Conservation (phyloP, 768 basidiomycete genomes). For the Tricholoma matsutake region DNA sequence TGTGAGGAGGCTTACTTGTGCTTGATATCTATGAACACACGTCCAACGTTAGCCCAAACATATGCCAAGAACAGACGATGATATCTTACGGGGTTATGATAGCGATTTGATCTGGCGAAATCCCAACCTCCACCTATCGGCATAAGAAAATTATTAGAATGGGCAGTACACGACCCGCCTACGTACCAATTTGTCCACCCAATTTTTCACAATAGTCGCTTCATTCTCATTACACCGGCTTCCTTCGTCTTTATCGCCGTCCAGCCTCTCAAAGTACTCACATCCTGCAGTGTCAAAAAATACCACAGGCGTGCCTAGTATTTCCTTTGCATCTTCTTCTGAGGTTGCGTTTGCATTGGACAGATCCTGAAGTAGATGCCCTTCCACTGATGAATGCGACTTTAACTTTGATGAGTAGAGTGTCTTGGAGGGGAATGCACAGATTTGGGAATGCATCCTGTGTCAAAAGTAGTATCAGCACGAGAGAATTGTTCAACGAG, state of each 20-base stretch:
- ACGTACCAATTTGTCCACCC: slow-evolving; percentile 75
- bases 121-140: slow-evolving; percentile 53
- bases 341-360: slow-evolving; percentile 46
- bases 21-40: slow-evolving; percentile 67
- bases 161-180: background rate
- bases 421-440: slow-evolving; percentile 78
- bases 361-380: slow-evolving; percentile 70
- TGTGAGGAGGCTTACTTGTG: slow-evolving; percentile 85
- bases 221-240: slow-evolving; percentile 96
- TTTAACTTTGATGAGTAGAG: slow-evolving; percentile 72
- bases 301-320: slow-evolving; percentile 73
- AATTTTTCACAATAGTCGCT: slow-evolving; percentile 76
- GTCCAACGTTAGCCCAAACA: background rate
- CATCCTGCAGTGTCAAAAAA: slow-evolving; percentile 96
- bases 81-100: slow-evolving; percentile 76
- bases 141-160: background rate
- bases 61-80: background rate
- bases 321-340: slow-evolving; percentile 71
- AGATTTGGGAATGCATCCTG: slow-evolving; percentile 89
- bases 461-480: background rate
- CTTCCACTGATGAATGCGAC: slow-evolving; percentile 68
- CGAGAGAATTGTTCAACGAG: background rate
- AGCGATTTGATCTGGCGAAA: slow-evolving; percentile 73
- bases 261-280: slow-evolving; percentile 85
- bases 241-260: slow-evolving; percentile 82